Conservation (phyloP, 306 rosid species). For the Cicer cuneatum region DNA sequence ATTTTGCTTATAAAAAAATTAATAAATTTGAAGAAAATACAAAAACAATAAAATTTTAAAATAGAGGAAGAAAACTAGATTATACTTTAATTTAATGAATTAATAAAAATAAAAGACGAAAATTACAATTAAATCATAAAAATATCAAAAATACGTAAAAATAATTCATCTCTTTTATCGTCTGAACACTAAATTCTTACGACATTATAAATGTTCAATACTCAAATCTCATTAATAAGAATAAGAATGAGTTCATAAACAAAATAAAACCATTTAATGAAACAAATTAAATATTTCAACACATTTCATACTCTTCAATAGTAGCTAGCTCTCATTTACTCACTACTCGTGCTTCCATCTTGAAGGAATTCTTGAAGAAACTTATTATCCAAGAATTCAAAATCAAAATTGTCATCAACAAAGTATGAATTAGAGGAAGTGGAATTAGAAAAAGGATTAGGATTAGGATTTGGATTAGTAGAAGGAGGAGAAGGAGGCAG, state of each 20-base stretch:
- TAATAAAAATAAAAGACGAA: too few relatives aligned
- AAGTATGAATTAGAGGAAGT: constrained; percentile 39
- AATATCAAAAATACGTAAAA: too few relatives aligned
- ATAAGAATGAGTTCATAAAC: constrained; percentile 6
- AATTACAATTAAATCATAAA: too few relatives aligned
- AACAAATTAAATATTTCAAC: not conserved
- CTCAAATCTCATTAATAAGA: not conserved
- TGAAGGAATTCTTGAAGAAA: constrained; percentile 79
- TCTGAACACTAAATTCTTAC: constrained; percentile 1
- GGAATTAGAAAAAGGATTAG: not conserved
- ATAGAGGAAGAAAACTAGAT: too few relatives aligned
- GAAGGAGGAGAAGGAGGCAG: not conserved
- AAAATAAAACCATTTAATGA: not conserved
- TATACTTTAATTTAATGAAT: too few relatives aligned
- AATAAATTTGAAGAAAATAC: too few relatives aligned
- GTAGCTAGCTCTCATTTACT: not conserved
- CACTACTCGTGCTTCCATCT: constrained; percentile 23
- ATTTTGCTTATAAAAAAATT: too few relatives aligned
- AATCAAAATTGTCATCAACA: constrained; percentile 50
- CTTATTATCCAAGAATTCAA: constrained; percentile 70
- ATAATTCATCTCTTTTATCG: not conserved
- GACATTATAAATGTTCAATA: not conserved
- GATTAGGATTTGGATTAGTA: not conserved
- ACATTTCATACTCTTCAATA: not conserved
- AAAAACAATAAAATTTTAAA: too few relatives aligned